A percentile compares a stretch with the other conserved stretches of the same genome.
Evolutionary conservation across 371 early-diverging fungal genomes (phyloP).

Genomic region (Lichtheimia corymbifera): DNA sequence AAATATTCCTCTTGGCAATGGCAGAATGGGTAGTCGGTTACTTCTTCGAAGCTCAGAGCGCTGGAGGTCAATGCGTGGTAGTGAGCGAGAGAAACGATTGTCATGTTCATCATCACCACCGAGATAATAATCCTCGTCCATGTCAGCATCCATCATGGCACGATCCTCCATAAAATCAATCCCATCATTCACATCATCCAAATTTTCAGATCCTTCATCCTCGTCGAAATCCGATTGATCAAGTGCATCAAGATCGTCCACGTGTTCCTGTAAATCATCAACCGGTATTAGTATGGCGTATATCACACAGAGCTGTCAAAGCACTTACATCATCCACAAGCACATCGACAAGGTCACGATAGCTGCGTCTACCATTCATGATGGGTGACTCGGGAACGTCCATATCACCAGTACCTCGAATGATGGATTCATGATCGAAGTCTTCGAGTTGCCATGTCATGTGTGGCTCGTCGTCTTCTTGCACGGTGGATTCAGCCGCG

Average conservation of each 20-base stretch:
- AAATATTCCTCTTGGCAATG: neutral
- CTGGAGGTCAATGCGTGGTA: slow-evolving; percentile 3
- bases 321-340: slow-evolving; percentile 32
- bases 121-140: slow-evolving; percentile 26
- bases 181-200: slow-evolving; percentile 44
- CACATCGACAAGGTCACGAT: slow-evolving; percentile 27
- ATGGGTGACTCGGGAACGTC: slow-evolving; percentile 44
- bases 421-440: slow-evolving; percentile 57
- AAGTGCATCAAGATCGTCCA: slow-evolving; percentile 44
- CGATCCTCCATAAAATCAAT: slow-evolving; percentile 46
- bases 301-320: neutral
- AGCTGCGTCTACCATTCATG: slow-evolving; percentile 27
- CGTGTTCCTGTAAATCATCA: slow-evolving; percentile 22
- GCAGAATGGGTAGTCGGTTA: slow-evolving; percentile 3
- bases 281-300: no score
- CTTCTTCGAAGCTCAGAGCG: slow-evolving; percentile 6
- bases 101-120: slow-evolving; percentile 23
- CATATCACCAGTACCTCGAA: slow-evolving; percentile 11
- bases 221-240: slow-evolving; percentile 56
- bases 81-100: slow-evolving; percentile 8
- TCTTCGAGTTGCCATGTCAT: slow-evolving; percentile 56
- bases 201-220: slow-evolving; percentile 49
- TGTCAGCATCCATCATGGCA: slow-evolving; percentile 45
- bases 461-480: slow-evolving; percentile 50
- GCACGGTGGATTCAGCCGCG: slow-evolving; percentile 50